Conservation (phyloP, 176 grass and related monocot species). For the Saccharum officinarum region DNA sequence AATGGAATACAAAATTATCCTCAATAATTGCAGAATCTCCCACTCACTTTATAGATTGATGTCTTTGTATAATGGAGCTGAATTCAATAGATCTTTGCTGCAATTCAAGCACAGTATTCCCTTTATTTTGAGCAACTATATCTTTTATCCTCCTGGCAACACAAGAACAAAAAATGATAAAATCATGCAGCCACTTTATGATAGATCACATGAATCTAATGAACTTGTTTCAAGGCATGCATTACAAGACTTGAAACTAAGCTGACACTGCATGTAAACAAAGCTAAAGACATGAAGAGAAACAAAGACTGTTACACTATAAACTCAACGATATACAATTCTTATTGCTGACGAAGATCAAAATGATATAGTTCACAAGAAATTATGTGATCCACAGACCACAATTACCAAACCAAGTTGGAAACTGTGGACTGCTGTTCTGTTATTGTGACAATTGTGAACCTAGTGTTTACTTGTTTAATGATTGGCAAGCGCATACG, state of each 20-base stretch:
- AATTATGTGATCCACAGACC: not conserved
- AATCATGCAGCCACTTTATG: not conserved
- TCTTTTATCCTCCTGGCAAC: constrained; percentile 84
- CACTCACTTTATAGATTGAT: constrained; percentile 83
- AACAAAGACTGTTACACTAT: not conserved
- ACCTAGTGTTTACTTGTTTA: not conserved
- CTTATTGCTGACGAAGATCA: not conserved
- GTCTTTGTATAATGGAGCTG: constrained; percentile 95
- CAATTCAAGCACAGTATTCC: constrained; percentile 81
- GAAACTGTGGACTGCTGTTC: not conserved
- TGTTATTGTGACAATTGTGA: not conserved
- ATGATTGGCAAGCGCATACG: not conserved
- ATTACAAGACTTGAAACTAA: constrained; percentile 37
- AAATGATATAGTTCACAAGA: not conserved
- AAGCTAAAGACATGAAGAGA: not conserved
- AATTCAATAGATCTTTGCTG: constrained; percentile 99
- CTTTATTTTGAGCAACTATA: constrained; percentile 85
- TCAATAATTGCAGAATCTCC: not conserved
- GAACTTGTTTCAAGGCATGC: constrained; percentile 1
- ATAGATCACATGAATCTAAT: not conserved
- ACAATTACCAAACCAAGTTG: not conserved
- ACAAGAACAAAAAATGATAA: constrained; percentile 5
- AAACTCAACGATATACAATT: not conserved
- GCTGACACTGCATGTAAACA: constrained; percentile 12
- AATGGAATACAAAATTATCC: constrained; percentile 14